A percentile compares a stretch with the other conserved stretches of the same genome.
These are phyloP conservation scores for Macrolepiota fuliginosa DNA, from an alignment of 768 basidiomycete genomes.

Conservation along the genomic window DNA sequence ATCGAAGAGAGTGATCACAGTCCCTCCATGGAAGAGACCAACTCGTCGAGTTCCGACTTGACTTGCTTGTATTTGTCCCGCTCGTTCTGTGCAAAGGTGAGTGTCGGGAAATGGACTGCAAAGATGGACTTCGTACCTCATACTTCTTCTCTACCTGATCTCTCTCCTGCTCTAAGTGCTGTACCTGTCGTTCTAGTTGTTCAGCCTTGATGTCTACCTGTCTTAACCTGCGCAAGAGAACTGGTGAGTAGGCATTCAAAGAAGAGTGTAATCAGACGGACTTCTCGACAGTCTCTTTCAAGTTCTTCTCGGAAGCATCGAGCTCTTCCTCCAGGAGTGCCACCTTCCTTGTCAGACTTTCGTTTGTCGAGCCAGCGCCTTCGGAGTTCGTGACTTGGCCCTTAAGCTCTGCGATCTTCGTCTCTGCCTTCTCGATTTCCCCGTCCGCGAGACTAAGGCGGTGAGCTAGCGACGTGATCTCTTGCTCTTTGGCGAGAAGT, in stretches of 20 bases:
- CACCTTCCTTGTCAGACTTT: constrained; percentile 78
- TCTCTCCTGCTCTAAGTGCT: constrained; percentile 84
- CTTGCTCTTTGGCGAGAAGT: constrained; percentile 82
- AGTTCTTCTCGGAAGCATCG: constrained; percentile 92
- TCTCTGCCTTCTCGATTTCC: constrained; percentile 72
- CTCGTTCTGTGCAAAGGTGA: constrained; percentile 54
- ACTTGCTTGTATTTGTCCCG: constrained; percentile 66
- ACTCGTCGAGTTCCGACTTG: constrained; percentile 82
- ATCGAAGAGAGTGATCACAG: constrained; percentile 38
- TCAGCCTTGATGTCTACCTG: constrained; percentile 99
- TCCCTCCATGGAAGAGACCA: constrained; percentile 73
- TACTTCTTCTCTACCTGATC: constrained; percentile 94
- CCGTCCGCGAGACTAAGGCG: constrained; percentile 61
- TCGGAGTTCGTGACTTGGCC: constrained; percentile 47
- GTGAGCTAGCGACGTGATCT: constrained; percentile 76
- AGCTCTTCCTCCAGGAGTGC: constrained; percentile 93
- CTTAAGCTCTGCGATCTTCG: constrained; percentile 65
- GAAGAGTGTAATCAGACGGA: constrained; percentile 39
- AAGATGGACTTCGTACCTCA: constrained; percentile 55
- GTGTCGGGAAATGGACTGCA: constrained; percentile 4
- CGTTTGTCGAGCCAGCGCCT: constrained; percentile 72
- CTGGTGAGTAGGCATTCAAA: not conserved
- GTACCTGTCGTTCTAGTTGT: constrained; percentile 92
- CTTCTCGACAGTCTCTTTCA: constrained; percentile 97
- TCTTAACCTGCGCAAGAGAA: constrained; percentile 58